phyloP scores from a whole-genome alignment of 345 rosid genomes.

The Gynandropsis gynandra region DNA sequence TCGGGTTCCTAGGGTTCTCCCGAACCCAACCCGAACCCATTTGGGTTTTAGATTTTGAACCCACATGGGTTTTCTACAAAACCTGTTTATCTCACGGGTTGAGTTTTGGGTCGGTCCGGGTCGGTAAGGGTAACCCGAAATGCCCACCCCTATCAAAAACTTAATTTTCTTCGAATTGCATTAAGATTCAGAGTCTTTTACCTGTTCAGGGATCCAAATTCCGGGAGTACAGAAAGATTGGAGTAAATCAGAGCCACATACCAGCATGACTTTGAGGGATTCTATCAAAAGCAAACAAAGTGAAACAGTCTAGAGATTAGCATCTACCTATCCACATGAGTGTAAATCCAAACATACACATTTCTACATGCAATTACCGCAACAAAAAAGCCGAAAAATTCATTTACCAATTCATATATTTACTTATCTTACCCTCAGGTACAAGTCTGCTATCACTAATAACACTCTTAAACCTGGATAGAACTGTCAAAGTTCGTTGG shows the following conservation, averaged over 20 bases:
- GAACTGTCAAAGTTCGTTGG: conserved; percentile 57
- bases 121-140: too few species aligned
- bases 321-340: neutral
- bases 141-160: too few species aligned
- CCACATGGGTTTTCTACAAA: too few species aligned
- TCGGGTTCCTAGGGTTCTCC: too few species aligned
- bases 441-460: conserved; percentile 28
- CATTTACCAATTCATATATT: neutral
- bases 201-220: conserved; percentile 88
- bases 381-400: neutral
- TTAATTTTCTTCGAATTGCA: too few species aligned
- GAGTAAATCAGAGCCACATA: conserved; percentile 91
- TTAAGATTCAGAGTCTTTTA: conserved; percentile 16
- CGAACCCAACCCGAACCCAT: too few species aligned
- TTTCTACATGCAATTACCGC: too few species aligned
- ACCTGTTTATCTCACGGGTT: neutral
- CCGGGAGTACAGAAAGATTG: conserved; percentile 71
- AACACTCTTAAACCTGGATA: conserved; percentile 52
- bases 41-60: too few species aligned
- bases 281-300: conserved; percentile 31
- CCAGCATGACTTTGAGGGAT: conserved; percentile 67
- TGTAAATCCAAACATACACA: neutral
- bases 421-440: conserved; percentile 36
- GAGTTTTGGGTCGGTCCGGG: too few species aligned
- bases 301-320: conserved; percentile 6